A percentile compares a stretch with the other conserved stretches of the same genome.
Evolutionary conservation across 495 filamentous ascomycete species (phyloP).

Genomic region (Neurospora sp.): DNA sequence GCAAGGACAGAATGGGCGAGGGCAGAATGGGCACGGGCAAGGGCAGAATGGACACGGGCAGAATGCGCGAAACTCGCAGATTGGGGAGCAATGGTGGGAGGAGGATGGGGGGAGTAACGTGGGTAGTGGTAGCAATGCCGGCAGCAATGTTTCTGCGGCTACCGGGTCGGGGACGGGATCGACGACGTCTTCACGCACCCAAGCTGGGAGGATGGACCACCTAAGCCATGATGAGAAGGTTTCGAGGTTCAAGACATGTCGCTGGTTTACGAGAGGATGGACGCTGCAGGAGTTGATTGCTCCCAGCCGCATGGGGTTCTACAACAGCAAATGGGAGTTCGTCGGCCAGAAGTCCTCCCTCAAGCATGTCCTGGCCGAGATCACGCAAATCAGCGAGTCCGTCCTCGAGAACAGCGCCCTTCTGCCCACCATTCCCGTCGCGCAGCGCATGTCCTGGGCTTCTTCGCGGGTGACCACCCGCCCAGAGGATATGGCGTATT

Average conservation of each 20-base stretch:
- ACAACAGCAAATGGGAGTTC: conserved; percentile 18
- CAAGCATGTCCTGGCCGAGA: neutral
- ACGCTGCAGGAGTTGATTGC: conserved; percentile 34
- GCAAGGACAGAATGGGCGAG: neutral
- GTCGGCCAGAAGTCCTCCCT: conserved; percentile 8
- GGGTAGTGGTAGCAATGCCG: neutral
- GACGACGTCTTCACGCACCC: neutral
- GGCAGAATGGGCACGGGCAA: neutral
- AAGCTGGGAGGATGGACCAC: neutral
- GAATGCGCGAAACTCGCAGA: neutral
- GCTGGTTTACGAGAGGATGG: conserved; percentile 30
- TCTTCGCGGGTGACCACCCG: conserved; percentile 9
- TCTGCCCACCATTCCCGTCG: conserved; percentile 4
- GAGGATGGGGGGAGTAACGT: neutral
- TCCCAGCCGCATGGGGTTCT: conserved; percentile 20
- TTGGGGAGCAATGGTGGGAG: neutral
- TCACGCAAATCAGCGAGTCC: conserved; percentile 6
- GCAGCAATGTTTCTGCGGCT: neutral
- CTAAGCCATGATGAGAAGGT: neutral
- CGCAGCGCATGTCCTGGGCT: conserved; percentile 18
- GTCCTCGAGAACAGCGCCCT: conserved; percentile 2
- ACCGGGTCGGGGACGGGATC: neutral
- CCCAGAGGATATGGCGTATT: conserved; percentile 18
- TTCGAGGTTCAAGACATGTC: conserved; percentile 1
- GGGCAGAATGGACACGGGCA: neutral